Evolutionary conservation across 805 yeast species (phyloP).

Genomic region (Zygoascus bituminiphila): DNA sequence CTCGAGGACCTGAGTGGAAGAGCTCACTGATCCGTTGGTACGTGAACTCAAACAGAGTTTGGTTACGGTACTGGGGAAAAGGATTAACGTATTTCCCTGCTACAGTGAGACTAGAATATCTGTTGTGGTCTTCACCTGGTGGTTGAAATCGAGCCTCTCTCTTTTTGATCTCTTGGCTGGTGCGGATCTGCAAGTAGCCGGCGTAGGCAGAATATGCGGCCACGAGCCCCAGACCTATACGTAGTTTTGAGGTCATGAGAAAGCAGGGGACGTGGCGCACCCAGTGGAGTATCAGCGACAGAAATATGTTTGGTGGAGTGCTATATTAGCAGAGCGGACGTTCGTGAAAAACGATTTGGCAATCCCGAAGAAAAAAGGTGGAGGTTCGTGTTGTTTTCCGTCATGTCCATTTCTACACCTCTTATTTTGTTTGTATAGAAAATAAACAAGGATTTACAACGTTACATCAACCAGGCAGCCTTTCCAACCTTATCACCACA

Average conservation of each 20-base stretch:
- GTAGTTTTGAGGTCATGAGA: neutral
- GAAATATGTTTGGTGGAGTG: neutral
- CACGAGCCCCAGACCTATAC: conserved; percentile 19
- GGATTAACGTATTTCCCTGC: conserved; percentile 86
- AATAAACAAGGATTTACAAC: neutral
- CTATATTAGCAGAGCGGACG: neutral
- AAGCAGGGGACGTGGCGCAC: neutral
- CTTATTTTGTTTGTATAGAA: neutral
- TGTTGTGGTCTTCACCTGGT: conserved; percentile 15
- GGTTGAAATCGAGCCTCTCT: conserved; percentile 32
- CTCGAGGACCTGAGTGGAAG: conserved; percentile 50
- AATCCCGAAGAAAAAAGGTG: neutral
- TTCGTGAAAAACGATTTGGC: neutral
- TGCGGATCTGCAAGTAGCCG: conserved; percentile 46
- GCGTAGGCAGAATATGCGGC: conserved; percentile 57
- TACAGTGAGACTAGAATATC: conserved; percentile 43
- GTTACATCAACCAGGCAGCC: conserved; percentile 1
- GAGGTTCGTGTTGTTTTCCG: neutral
- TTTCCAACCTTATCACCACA: neutral
- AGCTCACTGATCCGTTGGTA: conserved; percentile 64
- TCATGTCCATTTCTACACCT: neutral
- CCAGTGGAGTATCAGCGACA: neutral
- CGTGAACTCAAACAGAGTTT: conserved; percentile 79
- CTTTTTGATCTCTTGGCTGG: conserved; percentile 45
- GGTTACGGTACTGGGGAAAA: conserved; percentile 81